A percentile compares a stretch with the other conserved stretches of the same genome.
These are phyloP conservation scores for Aspergillus clavatus DNA, from an alignment of 2,329 filamentous ascomycete species.

Conservation along the genomic window DNA sequence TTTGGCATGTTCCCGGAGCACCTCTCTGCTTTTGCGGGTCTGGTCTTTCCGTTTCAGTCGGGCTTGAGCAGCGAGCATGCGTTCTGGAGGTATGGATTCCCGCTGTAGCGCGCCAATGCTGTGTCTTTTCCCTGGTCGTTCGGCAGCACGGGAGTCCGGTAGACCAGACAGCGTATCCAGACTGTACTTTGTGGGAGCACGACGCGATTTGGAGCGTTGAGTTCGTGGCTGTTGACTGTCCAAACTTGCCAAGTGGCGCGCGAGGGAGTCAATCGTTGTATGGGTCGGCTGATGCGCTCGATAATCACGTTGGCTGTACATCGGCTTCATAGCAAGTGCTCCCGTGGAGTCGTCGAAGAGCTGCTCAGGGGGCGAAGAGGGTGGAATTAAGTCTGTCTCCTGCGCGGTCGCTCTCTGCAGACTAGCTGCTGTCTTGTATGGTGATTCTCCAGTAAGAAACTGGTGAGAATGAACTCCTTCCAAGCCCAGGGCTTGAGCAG, in stretches of 20 bases:
- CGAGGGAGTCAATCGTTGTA: conserved; percentile 24
- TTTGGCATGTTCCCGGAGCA: conserved; percentile 33
- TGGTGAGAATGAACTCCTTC: conserved; percentile 27
- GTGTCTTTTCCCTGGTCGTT: conserved; percentile 19
- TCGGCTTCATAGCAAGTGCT: conserved; percentile 17
- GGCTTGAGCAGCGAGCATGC: conserved; percentile 32
- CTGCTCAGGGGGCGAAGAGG: conserved; percentile 31
- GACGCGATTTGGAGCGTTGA: conserved; percentile 19
- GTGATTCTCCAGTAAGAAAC: conserved; percentile 17
- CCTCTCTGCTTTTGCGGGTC: conserved; percentile 19
- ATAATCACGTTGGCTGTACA: conserved; percentile 17
- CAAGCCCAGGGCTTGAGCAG: conserved; percentile 18
- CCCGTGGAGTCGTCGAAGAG: conserved; percentile 21
- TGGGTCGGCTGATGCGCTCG: conserved; percentile 21
- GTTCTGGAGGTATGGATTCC: conserved; percentile 28
- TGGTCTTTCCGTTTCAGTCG: conserved; percentile 30
- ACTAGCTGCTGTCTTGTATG: conserved; percentile 13
- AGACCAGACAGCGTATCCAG: conserved; percentile 26
- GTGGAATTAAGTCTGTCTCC: conserved; percentile 15
- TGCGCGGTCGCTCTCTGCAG: conserved; percentile 9
- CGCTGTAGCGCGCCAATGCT: conserved; percentile 19
- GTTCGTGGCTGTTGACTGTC: conserved; percentile 17
- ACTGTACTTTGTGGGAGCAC: conserved; percentile 25
- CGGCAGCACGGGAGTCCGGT: conserved; percentile 14
- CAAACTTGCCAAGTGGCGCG: conserved; percentile 14